Percentiles rank a stretch among this genome's conserved stretches.
phyloP scores from a whole-genome alignment of 768 basidiomycete species.

The Mycena kentingensis region DNA sequence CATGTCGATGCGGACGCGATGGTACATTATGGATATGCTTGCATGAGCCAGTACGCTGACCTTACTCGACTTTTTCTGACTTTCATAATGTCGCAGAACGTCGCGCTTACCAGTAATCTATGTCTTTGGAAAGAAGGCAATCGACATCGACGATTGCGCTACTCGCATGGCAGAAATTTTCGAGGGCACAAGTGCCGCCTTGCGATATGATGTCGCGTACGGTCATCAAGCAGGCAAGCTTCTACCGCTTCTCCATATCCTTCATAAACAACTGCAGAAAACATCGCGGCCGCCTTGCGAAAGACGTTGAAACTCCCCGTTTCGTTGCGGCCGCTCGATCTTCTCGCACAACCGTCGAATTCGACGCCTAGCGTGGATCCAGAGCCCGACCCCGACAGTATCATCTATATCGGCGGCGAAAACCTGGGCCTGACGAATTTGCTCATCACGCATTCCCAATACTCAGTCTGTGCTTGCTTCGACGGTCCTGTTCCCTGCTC shows the following conservation, averaged over 20 bases:
- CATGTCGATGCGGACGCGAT: conserved; percentile 91
- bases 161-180: conserved; percentile 41
- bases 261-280: conserved; percentile 3
- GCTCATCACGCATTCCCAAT: conserved; percentile 76
- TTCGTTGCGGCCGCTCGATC: conserved; percentile 7
- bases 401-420: conserved; percentile 74
- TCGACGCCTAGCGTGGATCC: conserved; percentile 9
- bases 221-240: conserved; percentile 62
- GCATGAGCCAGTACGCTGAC: conserved; percentile 79
- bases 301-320: conserved; percentile 32
- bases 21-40: conserved; percentile 96
- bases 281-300: conserved; percentile 8
- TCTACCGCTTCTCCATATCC: neutral
- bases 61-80: neutral
- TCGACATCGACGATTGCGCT: conserved; percentile 60
- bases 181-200: conserved; percentile 42
- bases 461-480: conserved; percentile 47
- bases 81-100: conserved; percentile 51
- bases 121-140: conserved; percentile 75
- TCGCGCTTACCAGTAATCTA: conserved; percentile 88
- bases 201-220: conserved; percentile 81
- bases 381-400: conserved; percentile 24
- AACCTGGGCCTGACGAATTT: conserved; percentile 81
- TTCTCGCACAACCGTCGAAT: conserved; percentile 1
- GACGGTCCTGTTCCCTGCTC: neutral